phyloP scores from a whole-genome alignment of 805 yeast species.

The Ogataea siamensis region DNA sequence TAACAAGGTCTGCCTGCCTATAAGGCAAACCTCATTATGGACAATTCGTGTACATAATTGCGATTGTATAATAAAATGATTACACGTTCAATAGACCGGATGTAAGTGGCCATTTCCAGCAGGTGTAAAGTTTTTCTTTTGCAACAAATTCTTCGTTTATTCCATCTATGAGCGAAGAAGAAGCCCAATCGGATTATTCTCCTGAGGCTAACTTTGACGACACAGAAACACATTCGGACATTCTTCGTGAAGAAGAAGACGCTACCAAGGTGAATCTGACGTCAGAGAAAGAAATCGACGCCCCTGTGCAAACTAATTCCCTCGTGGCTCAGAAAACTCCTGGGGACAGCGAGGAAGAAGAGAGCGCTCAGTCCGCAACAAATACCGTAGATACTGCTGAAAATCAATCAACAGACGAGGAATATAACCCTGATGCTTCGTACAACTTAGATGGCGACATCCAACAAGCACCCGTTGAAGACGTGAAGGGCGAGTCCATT shows the following conservation, averaged over 20 bases:
- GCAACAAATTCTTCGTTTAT: neutral
- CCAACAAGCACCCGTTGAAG: no score
- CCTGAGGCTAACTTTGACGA: slow-evolving; percentile 7
- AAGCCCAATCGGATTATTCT: slow-evolving; percentile 11
- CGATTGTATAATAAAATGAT: neutral
- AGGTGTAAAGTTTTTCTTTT: slow-evolving; percentile 8
- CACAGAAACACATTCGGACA: neutral
- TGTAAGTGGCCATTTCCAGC: neutral
- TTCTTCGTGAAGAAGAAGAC: slow-evolving; percentile 1
- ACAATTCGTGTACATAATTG: neutral
- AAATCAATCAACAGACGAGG: no score
- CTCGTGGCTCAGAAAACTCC: no score
- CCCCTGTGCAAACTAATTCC: no score
- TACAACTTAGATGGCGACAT: no score
- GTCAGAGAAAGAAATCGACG: no score
- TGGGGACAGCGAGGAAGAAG: neutral
- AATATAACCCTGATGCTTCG: slow-evolving; percentile 23
- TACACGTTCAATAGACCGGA: neutral
- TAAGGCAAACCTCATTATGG: neutral
- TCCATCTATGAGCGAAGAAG: slow-evolving; percentile 12
- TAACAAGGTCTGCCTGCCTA: neutral
- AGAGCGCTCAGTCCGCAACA: no score
- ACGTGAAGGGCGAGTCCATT: no score
- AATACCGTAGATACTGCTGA: no score
- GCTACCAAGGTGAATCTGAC: no score